Evolutionary conservation across 768 basidiomycete genomes (phyloP), one percentile per base, ranked within the genome.

Genomic region (Russula virescens): DNA sequence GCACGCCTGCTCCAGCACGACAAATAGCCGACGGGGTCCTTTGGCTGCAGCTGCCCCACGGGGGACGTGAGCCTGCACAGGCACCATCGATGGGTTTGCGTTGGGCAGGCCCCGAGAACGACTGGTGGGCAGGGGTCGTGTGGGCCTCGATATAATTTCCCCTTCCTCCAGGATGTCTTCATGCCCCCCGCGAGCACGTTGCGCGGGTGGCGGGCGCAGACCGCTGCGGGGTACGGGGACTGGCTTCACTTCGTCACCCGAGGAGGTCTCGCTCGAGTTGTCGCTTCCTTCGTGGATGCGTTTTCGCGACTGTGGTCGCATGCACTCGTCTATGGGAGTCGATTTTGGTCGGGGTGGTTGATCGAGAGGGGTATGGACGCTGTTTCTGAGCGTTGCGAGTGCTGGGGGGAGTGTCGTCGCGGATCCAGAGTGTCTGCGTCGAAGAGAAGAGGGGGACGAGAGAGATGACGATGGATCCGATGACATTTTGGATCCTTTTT

Each of bases 1-100:
- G 71, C 97, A 99, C 0, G 97, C 96, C 71, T 95, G 89, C 72
- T 92, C 91, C 48, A 99, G 78, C 11, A 99, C 81, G 53, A 99
- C 95, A 65, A 89, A 97, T 19, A 99, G 79, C 55, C 89, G 77
- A 28, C 94, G 80, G 58, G 83, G 81, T 2, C 77, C 74, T 0
- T 68, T 68, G 0, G 81, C 77, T 11, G 78, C 77, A n/a, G 80
- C 74, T 38, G 80, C 78, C 9, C 80, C 80, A 60, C 70, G 82
- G 77, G 57, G 86, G 77, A 92, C 88, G 48, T 86, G 85, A 2
- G 91, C 91, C 69, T 90, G 89, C 0, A 91, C 80, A 34, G 94
- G 94, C 5, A 94, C 76, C 84, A 92, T 88, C 61, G 83, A 79
- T 0, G 91, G 91, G 72, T 92, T 92, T 1, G 84, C 80, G 2